These are phyloP conservation scores for Nemania sp. DNA, from an alignment of 2,329 filamentous ascomycete genomes.

Conservation along the genomic window DNA sequence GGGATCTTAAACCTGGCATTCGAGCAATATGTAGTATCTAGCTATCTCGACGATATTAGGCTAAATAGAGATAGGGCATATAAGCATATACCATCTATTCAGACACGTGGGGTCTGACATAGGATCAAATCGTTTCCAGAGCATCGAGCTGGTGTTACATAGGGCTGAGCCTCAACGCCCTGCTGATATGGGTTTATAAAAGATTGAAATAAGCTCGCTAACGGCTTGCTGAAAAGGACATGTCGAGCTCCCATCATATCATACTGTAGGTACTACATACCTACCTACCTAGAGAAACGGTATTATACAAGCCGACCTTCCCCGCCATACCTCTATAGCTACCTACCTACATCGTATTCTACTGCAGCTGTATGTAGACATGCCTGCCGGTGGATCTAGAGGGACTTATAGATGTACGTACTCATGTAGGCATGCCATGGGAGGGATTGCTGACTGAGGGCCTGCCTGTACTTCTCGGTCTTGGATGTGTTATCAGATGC, in stretches of 20 bases:
- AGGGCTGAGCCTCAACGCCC: neutral
- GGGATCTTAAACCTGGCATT: too few species aligned
- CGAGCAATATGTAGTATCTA: neutral
- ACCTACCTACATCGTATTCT: neutral
- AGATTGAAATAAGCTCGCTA: too few species aligned
- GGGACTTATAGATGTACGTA: neutral
- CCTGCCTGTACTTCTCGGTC: neutral
- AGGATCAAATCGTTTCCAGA: neutral
- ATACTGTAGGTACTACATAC: too few species aligned
- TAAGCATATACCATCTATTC: neutral
- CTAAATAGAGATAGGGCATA: neutral
- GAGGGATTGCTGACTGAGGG: neutral
- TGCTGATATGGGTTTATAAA: neutral
- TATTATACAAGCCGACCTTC: neutral
- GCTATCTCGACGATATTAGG: neutral
- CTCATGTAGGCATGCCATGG: neutral
- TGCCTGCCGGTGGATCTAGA: neutral
- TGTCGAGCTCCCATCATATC: too few species aligned
- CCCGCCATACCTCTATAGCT: neutral
- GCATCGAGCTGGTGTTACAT: neutral
- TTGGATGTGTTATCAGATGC: neutral
- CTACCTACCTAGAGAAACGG: too few species aligned
- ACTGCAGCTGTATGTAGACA: neutral
- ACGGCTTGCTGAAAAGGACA: too few species aligned
- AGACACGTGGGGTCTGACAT: conserved; percentile 8